A percentile compares a stretch with the other conserved stretches of the same genome.
Evolutionary conservation across 75 land plant genomes (phyloP).

Genomic region (Selaginella moellendorffii): DNA sequence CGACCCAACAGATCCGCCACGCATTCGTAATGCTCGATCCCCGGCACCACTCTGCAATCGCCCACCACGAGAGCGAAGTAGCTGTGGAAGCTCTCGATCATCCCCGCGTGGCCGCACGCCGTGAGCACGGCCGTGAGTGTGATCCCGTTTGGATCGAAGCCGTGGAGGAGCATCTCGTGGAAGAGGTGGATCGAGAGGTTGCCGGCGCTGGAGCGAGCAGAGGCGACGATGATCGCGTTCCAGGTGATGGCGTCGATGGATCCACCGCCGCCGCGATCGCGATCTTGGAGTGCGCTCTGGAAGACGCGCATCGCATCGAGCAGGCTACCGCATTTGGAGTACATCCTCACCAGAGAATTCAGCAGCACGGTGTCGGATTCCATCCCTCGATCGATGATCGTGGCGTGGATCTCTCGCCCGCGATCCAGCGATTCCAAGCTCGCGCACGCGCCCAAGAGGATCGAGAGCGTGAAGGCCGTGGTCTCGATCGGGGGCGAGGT

Average conservation of each 20-base stretch:
- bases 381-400: background rate
- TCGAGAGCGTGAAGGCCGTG: slow-evolving; percentile 2
- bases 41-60: background rate
- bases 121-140: slow-evolving; percentile 2
- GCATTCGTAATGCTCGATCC: slow-evolving; percentile 6
- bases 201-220: background rate
- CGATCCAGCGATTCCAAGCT: background rate
- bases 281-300: background rate
- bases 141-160: slow-evolving; percentile 1
- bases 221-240: slow-evolving; percentile 1
- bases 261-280: slow-evolving; percentile 1
- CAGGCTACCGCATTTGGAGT: slow-evolving; percentile 7
- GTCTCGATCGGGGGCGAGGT: background rate
- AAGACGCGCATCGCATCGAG: background rate
- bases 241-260: slow-evolving; percentile 1
- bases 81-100: background rate
- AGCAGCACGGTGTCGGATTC: background rate
- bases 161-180: slow-evolving; percentile 3
- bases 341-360: slow-evolving; percentile 6
- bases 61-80: slow-evolving; percentile 2
- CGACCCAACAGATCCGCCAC: slow-evolving; percentile 4
- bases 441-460: slow-evolving; percentile 5
- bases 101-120: background rate
- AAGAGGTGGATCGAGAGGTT: slow-evolving; percentile 1
- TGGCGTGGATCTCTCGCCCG: slow-evolving; percentile 5